Conservation (phyloP, 352 stramenopile species). For the Pythium apleroticum region DNA sequence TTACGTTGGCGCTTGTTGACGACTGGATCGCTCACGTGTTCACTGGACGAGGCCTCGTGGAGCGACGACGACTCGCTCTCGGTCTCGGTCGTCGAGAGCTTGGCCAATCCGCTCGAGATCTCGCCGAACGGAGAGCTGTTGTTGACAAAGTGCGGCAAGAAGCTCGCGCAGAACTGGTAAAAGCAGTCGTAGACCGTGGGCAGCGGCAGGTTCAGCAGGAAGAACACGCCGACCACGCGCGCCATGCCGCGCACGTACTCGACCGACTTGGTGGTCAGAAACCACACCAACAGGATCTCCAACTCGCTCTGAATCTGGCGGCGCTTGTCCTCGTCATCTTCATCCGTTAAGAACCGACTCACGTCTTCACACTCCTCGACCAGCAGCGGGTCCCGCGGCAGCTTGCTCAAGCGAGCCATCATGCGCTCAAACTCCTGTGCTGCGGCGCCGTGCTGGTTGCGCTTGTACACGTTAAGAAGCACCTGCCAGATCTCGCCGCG, state of each 20-base stretch:
- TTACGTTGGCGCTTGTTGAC: slow-evolving; percentile 38
- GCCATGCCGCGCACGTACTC: slow-evolving; percentile 75
- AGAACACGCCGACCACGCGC: slow-evolving; percentile 71
- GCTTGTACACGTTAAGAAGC: slow-evolving; percentile 78
- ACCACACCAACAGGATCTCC: slow-evolving; percentile 79
- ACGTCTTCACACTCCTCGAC: slow-evolving; percentile 55
- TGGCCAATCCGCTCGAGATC: slow-evolving; percentile 12
- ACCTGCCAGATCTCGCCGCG: slow-evolving; percentile 82
- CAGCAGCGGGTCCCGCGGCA: slow-evolving; percentile 62
- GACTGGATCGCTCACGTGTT: slow-evolving; percentile 23
- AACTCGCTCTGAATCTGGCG: slow-evolving; percentile 56
- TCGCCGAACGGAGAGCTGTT: slow-evolving; percentile 19
- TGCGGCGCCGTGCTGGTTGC: slow-evolving; percentile 66
- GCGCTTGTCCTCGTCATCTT: slow-evolving; percentile 21
- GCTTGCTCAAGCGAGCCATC: slow-evolving; percentile 56
- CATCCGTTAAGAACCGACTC: slow-evolving; percentile 35
- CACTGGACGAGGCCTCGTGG: slow-evolving; percentile 26
- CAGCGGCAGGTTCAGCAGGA: slow-evolving; percentile 66
- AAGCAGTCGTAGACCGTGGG: slow-evolving; percentile 86
- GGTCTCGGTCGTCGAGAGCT: slow-evolving; percentile 22
- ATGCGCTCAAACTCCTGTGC: slow-evolving; percentile 78
- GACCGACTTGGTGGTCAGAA: slow-evolving; percentile 79
- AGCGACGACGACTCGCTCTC: slow-evolving; percentile 42
- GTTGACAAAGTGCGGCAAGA: slow-evolving; percentile 71
- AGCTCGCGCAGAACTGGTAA: slow-evolving; percentile 79